Base-by-base conservation (phyloP, 2,329 filamentous ascomycete species). In the Colletotrichum sojae region DNA sequence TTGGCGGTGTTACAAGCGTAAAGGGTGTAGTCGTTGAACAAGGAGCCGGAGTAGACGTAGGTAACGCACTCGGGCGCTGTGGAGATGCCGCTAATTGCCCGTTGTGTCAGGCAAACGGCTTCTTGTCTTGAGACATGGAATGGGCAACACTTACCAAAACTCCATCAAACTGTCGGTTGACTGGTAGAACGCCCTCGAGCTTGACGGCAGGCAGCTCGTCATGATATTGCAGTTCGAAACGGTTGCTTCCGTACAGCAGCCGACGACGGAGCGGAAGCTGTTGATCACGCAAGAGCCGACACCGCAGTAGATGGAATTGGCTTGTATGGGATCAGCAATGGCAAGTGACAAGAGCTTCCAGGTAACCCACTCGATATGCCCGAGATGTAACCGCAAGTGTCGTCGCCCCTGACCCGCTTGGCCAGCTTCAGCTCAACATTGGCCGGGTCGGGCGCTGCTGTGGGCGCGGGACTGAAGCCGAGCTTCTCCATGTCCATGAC, bases 311-410 rank as follows among this genome's bases (percentile, higher is more conserved):
- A 81, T 63, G 1, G 78, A 73, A 13, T 57, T 43, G 16, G 66
- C 69, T 71, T 53, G 8, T 6, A 13, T 16, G 8, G 16, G 31
- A 18, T 70, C 12, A 68, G 53, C 27, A 51, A 46, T 49, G 2
- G 45, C 73, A 75, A 56, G 1, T 2, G 16, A 0, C 18, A 25
- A 40, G 18, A 8, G 20, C 16, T 13, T 15, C 20, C 9, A 20
- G 4, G 12, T 5, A 45, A 71, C 75, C 69, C 46, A 75, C 76
- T 74, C 5, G 52, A 45, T 22, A 71, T 67, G 36, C 77, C 77
- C 52, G 69, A 71, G 39, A 80, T 71, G 51, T 78, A 80, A 48
- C 69, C 78, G 64, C 78, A 80, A 0, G 78, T 80, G 48, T 78
- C 76, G 49, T 75, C 73, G 5, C 61, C 67, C 8, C 70, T 51